Evolutionary conservation across 345 rosid genomes (phyloP).

Genomic region (Syzygium aqueum): DNA sequence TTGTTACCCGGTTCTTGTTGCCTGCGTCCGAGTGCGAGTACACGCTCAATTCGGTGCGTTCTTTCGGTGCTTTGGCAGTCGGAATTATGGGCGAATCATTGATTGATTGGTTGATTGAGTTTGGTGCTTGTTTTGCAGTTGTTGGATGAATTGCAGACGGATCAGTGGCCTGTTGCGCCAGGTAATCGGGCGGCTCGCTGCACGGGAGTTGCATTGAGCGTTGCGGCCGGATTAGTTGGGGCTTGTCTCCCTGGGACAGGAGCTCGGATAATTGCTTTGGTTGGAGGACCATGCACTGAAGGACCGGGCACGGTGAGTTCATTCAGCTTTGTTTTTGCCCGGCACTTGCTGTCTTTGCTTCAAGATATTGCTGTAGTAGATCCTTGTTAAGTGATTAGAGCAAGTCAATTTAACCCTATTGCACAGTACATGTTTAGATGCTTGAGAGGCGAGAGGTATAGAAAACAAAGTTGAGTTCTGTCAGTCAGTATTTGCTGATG

Average conservation of each 20-base stretch:
- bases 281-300: slow-evolving; percentile 99
- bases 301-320: slow-evolving; percentile 95
- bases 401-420: background rate
- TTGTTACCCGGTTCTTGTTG: slow-evolving; percentile 64
- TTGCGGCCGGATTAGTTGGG: slow-evolving; percentile 84
- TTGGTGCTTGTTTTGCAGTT: slow-evolving; percentile 30
- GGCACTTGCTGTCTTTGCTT: background rate
- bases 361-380: background rate
- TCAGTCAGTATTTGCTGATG: background rate
- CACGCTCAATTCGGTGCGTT: slow-evolving; percentile 58
- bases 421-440: background rate
- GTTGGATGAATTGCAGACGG: slow-evolving; percentile 93
- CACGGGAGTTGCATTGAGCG: slow-evolving; percentile 95
- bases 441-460: background rate
- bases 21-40: slow-evolving; percentile 94
- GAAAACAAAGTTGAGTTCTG: background rate
- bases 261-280: slow-evolving; percentile 87
- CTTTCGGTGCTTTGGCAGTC: background rate
- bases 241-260: slow-evolving; percentile 97
- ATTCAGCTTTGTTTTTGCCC: slow-evolving; percentile 3
- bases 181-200: slow-evolving; percentile 72
- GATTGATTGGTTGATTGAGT: background rate
- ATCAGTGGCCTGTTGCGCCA: slow-evolving; percentile 88
- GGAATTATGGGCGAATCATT: background rate
- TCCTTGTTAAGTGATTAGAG: background rate